A percentile compares a stretch with the other conserved stretches of the same genome.
Evolutionary conservation across 345 rosid species (phyloP).

Genomic region (Lumnitzera racemosa): DNA sequence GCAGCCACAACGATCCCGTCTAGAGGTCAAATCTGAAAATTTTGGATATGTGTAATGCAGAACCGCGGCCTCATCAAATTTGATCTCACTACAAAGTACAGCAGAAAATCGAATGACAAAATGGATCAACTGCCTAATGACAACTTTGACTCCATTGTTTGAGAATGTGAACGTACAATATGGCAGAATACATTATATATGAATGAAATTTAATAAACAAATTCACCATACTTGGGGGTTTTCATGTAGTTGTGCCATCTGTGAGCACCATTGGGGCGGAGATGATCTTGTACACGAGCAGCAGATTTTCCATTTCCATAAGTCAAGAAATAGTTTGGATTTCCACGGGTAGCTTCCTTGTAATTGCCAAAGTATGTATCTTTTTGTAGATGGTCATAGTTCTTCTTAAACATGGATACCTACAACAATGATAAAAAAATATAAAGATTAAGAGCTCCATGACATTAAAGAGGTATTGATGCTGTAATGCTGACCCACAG

Average conservation of each 20-base stretch:
- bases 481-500: too few relatives aligned
- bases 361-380: constrained; percentile 84
- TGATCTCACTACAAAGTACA: constrained; percentile 44
- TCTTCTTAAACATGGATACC: constrained; percentile 97
- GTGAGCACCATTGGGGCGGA: constrained; percentile 98
- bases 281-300: constrained; percentile 84
- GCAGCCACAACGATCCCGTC: constrained; percentile 98
- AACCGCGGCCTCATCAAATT: constrained; percentile 83
- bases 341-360: constrained; percentile 78
- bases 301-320: constrained; percentile 98
- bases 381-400: constrained; percentile 82
- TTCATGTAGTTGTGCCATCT: constrained; percentile 96
- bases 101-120: too few relatives aligned
- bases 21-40: constrained; percentile 92
- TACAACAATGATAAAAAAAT: constrained; percentile 15
- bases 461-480: neutral
- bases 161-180: too few relatives aligned
- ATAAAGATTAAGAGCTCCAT: neutral
- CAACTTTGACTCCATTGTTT: too few relatives aligned
- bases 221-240: constrained; percentile 46
- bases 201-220: too few relatives aligned
- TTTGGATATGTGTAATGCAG: constrained; percentile 85
- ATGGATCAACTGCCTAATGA: too few relatives aligned
- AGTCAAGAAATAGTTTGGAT: constrained; percentile 85
- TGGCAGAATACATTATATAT: too few relatives aligned